Conservation (phyloP, 169 alveolate species). For the Toxoplasma gondii region DNA sequence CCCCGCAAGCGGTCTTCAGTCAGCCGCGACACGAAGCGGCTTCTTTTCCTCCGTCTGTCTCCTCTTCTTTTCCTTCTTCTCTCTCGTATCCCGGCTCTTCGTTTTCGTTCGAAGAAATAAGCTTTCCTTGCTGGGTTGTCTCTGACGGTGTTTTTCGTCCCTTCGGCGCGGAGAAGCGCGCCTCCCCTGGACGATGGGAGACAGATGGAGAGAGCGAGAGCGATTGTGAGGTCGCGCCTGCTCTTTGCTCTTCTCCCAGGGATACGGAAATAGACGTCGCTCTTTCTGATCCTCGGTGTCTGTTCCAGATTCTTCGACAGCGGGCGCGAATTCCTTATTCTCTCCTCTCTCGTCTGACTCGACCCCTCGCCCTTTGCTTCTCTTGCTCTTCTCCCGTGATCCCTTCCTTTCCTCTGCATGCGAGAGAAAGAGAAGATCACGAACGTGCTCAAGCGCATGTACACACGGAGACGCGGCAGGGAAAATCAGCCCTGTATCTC, state of each 20-base stretch:
- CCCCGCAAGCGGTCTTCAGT: too few species aligned
- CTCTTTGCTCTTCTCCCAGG: not conserved
- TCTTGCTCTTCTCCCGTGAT: not conserved
- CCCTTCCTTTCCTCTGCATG: not conserved
- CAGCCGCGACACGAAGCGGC: too few species aligned
- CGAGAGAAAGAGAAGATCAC: not conserved
- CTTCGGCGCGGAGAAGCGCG: not conserved
- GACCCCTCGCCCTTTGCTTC: not conserved
- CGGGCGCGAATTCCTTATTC: not conserved
- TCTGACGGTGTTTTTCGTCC: not conserved
- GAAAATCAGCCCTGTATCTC: too few species aligned
- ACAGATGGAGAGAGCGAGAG: not conserved
- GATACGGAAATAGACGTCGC: not conserved
- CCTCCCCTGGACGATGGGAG: not conserved
- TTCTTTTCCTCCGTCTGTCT: not conserved
- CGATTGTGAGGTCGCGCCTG: not conserved
- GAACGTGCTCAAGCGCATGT: too few species aligned
- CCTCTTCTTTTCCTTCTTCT: not conserved
- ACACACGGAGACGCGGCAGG: too few species aligned
- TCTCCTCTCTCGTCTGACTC: not conserved
- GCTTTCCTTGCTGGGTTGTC: not conserved
- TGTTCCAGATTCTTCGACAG: not conserved
- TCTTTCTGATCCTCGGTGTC: not conserved
- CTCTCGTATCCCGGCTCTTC: not conserved
- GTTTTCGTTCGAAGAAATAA: not conserved